phyloP scores from a whole-genome alignment of 2,329 filamentous ascomycete species.

The Pseudogymnoascus sp. region DNA sequence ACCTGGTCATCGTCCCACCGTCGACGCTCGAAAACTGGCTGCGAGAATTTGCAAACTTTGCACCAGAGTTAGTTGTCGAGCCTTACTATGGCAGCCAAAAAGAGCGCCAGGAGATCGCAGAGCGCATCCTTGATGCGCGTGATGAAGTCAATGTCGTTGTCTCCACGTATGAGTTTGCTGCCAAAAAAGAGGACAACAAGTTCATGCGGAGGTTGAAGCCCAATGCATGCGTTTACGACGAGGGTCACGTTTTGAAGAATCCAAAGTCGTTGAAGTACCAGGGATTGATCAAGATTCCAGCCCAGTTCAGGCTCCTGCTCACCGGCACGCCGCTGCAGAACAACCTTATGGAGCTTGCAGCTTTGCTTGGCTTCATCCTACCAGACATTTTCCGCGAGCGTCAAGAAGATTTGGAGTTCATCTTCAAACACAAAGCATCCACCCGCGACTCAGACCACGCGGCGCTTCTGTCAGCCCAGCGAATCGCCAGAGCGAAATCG shows the following conservation, averaged over 20 bases:
- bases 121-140: conserved; percentile 56
- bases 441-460: conserved; percentile 73
- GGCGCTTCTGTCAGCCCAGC: conserved; percentile 76
- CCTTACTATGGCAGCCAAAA: conserved; percentile 62
- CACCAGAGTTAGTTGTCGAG: conserved; percentile 64
- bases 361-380: conserved; percentile 89
- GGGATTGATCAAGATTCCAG: conserved; percentile 67
- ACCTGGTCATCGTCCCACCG: conserved; percentile 83
- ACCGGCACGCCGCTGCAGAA: conserved; percentile 91
- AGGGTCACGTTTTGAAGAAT: conserved; percentile 91
- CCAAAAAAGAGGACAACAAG: conserved; percentile 49
- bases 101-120: conserved; percentile 60
- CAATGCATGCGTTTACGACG: conserved; percentile 68
- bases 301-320: conserved; percentile 78
- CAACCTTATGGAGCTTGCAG: conserved; percentile 85
- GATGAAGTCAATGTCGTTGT: conserved; percentile 63
- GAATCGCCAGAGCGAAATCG: conserved; percentile 76
- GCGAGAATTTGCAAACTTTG: conserved; percentile 81
- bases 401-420: conserved; percentile 70
- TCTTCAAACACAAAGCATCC: conserved; percentile 89
- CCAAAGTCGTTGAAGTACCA: conserved; percentile 73
- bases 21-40: conserved; percentile 97
- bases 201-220: conserved; percentile 54
- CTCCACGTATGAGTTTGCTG: conserved; percentile 63
- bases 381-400: conserved; percentile 72